Evolutionary conservation across 2,329 filamentous ascomycete genomes (phyloP).

Genomic region (Calonectria leucothoes): DNA sequence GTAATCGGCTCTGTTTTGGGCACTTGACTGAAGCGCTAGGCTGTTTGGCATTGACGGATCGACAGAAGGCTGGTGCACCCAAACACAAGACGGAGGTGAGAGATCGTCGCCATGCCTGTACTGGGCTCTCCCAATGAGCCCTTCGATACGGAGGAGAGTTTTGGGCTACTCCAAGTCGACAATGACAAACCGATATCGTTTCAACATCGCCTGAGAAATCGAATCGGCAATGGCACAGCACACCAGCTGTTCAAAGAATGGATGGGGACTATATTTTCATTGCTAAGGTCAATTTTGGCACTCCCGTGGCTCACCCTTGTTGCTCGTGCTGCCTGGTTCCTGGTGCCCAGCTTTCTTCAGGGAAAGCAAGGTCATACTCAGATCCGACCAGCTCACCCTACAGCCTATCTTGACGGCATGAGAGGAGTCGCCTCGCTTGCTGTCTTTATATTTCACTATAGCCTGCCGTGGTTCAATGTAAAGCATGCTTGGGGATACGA

Average conservation of each 20-base stretch:
- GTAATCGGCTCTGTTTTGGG: not conserved
- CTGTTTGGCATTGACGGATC: not conserved
- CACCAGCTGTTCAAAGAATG: slow-evolving; percentile 44
- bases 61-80: too few species aligned
- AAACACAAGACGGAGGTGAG: too few species aligned
- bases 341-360: slow-evolving; percentile 64
- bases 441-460: slow-evolving; percentile 68
- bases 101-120: slow-evolving; percentile 49
- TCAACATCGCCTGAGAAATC: slow-evolving; percentile 57
- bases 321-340: slow-evolving; percentile 55
- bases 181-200: slow-evolving; percentile 43
- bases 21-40: not conserved
- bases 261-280: slow-evolving; percentile 44
- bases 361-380: slow-evolving; percentile 54
- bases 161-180: slow-evolving; percentile 56
- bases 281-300: slow-evolving; percentile 41
- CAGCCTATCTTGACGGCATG: slow-evolving; percentile 69
- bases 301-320: slow-evolving; percentile 52
- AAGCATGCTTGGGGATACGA: slow-evolving; percentile 61
- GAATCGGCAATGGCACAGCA: slow-evolving; percentile 50
- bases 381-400: slow-evolving; percentile 56
- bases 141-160: slow-evolving; percentile 56
- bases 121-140: slow-evolving; percentile 49
- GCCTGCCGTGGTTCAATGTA: slow-evolving; percentile 63
- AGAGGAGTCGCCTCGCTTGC: slow-evolving; percentile 66